Percentiles rank a stretch among this genome's conserved stretches.
phyloP scores from a whole-genome alignment of 768 basidiomycete genomes.

The Mycena kentingensis region DNA sequence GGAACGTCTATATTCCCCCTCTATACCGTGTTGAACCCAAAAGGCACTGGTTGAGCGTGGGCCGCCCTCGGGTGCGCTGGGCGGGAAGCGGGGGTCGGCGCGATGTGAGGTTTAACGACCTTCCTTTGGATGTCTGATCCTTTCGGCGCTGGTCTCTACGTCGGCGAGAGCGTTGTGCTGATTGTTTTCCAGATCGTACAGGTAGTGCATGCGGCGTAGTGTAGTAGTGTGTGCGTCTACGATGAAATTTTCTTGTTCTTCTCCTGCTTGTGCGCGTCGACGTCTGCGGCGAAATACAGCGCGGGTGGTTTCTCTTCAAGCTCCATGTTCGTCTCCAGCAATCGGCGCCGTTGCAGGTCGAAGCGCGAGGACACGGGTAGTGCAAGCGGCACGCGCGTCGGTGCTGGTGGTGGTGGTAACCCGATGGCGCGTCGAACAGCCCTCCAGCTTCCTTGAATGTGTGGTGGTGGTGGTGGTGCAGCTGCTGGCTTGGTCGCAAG shows the following conservation, averaged over 20 bases:
- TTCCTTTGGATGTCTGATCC: constrained; percentile 91
- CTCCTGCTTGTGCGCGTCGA: constrained; percentile 1
- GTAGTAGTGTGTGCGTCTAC: not conserved
- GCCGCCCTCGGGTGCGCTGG: constrained; percentile 73
- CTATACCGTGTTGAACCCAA: constrained; percentile 67
- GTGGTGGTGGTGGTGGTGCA: constrained; percentile 2
- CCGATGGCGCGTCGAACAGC: constrained; percentile 33
- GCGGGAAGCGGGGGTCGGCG: constrained; percentile 71
- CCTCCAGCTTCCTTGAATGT: constrained; percentile 36
- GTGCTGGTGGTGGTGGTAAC: constrained; percentile 28
- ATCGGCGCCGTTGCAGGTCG: constrained; percentile 25
- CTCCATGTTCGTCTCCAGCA: constrained; percentile 14
- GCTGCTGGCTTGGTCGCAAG: constrained; percentile 9
- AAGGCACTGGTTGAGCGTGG: constrained; percentile 59
- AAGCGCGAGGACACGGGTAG: constrained; percentile 18
- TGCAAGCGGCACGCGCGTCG: constrained; percentile 5
- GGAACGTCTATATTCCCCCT: constrained; percentile 75
- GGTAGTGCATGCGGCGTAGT: not conserved
- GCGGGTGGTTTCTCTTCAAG: constrained; percentile 11
- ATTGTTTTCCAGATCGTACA: not conserved
- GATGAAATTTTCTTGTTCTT: not conserved
- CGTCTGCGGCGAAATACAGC: constrained; percentile 30
- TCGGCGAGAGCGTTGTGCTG: constrained; percentile 1
- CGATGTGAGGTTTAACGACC: constrained; percentile 71
- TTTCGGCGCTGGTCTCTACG: constrained; percentile 22